phyloP scores from a whole-genome alignment of 2,329 filamentous ascomycete genomes.

The Penicillium sp. region DNA sequence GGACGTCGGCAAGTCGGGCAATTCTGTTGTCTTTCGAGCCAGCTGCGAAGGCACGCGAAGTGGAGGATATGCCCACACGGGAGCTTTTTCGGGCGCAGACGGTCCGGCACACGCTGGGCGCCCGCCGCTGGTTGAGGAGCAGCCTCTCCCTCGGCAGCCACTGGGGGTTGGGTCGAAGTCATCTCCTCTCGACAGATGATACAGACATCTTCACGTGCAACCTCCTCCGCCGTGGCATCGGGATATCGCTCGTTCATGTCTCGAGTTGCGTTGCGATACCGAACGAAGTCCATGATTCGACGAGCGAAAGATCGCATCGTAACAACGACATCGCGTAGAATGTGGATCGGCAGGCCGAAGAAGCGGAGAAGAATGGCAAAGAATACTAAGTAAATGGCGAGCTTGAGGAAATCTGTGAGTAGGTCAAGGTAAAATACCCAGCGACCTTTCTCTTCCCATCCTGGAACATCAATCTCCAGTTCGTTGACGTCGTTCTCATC shows the following conservation, averaged over 20 bases:
- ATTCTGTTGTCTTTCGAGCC: constrained; percentile 95
- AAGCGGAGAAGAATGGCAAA: constrained; percentile 92
- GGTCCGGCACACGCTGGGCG: constrained; percentile 64
- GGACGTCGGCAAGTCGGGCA: constrained; percentile 91
- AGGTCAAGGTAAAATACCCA: constrained; percentile 90
- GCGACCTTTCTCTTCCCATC: constrained; percentile 94
- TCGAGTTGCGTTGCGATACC: constrained; percentile 85
- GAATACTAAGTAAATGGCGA: constrained; percentile 85
- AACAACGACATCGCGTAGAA: constrained; percentile 92
- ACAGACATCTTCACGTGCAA: constrained; percentile 85
- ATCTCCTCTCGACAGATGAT: constrained; percentile 98
- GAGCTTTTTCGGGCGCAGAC: constrained; percentile 88
- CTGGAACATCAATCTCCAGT: constrained; percentile 90
- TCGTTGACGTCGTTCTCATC: constrained; percentile 80
- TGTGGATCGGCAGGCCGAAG: constrained; percentile 94
- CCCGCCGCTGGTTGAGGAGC: constrained; percentile 29
- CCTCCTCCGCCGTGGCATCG: constrained; percentile 85
- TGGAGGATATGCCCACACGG: constrained; percentile 96
- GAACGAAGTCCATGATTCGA: constrained; percentile 81
- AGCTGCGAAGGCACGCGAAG: constrained; percentile 91
- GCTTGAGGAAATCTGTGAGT: constrained; percentile 83
- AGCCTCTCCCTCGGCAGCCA: constrained; percentile 37
- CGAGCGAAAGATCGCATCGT: constrained; percentile 90
- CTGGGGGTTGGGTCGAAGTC: constrained; percentile 69
- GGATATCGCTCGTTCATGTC: constrained; percentile 92